Conservation (phyloP, 2,329 filamentous ascomycete genomes). For the Aspergillus pseudoterreus region DNA sequence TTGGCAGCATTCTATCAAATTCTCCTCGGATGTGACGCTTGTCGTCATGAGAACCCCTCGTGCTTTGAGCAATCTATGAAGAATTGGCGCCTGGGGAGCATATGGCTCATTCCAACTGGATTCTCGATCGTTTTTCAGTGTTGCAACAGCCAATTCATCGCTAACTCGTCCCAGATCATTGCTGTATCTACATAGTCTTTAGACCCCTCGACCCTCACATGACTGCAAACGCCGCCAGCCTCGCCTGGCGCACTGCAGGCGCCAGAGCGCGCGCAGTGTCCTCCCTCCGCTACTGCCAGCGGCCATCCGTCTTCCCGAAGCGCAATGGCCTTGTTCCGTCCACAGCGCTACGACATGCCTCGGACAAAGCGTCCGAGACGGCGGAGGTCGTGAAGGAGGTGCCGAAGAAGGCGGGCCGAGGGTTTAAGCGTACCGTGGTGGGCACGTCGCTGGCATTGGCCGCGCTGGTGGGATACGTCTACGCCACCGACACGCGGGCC, state of each 20-base stretch:
- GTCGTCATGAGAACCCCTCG: too few species aligned
- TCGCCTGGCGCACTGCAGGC: constrained; percentile 24
- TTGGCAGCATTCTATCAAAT: background rate
- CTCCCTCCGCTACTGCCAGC: constrained; percentile 20
- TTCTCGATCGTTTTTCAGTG: too few species aligned
- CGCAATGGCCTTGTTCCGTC: background rate
- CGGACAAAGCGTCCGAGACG: constrained; percentile 12
- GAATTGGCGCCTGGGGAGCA: too few species aligned
- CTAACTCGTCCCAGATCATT: background rate
- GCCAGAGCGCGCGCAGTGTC: constrained; percentile 22
- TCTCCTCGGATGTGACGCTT: background rate
- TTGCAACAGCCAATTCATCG: too few species aligned
- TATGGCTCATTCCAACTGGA: too few species aligned
- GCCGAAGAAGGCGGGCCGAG: constrained; percentile 27
- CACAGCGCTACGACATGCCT: constrained; percentile 11
- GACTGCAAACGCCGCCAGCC: constrained; percentile 19
- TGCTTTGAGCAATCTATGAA: too few species aligned
- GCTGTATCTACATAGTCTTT: too few species aligned
- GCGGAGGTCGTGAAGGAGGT: constrained; percentile 20
- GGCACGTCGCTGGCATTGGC: constrained; percentile 53
- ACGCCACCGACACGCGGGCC: constrained; percentile 70
- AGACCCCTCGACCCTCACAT: constrained; percentile 10
- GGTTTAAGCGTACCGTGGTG: constrained; percentile 27
- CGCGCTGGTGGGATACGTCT: constrained; percentile 56
- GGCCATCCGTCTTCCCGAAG: constrained; percentile 14